A percentile compares a stretch with the other conserved stretches of the same genome.
Conservation (phyloP, 2,329 filamentous ascomycete species). For the Sporothrix phasma region DNA sequence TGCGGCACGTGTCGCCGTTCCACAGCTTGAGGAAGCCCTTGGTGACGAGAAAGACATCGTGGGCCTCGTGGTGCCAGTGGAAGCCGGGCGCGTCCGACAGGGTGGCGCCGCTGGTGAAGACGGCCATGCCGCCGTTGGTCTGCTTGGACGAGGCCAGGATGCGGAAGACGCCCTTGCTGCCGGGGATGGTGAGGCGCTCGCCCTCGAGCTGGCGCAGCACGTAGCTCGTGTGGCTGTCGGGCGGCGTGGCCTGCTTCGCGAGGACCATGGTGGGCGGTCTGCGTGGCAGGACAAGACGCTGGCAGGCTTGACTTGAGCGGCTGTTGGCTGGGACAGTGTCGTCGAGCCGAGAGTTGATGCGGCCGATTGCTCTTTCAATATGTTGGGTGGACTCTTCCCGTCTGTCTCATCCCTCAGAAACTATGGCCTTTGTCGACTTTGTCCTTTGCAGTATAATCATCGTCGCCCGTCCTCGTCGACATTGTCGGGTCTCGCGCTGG, state of each 20-base stretch:
- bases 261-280: neutral
- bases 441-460: no score
- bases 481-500: no score
- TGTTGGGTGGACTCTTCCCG: no score
- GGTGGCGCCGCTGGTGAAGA: neutral
- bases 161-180: constrained; percentile 3
- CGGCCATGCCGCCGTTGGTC: neutral
- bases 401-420: no score
- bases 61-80: neutral
- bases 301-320: no score
- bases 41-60: constrained; percentile 4
- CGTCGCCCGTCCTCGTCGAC: no score
- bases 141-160: constrained; percentile 1
- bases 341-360: no score
- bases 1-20: constrained; percentile 8
- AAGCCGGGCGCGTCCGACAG: neutral
- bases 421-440: no score
- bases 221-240: neutral
- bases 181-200: constrained; percentile 1
- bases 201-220: constrained; percentile 1
- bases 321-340: no score
- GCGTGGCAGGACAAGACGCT: no score
- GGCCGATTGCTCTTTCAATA: no score
- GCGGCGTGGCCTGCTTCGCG: neutral
- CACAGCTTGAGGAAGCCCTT: constrained; percentile 4